Conservation (phyloP, 306 rosid species). For the Datisca glomerata region DNA sequence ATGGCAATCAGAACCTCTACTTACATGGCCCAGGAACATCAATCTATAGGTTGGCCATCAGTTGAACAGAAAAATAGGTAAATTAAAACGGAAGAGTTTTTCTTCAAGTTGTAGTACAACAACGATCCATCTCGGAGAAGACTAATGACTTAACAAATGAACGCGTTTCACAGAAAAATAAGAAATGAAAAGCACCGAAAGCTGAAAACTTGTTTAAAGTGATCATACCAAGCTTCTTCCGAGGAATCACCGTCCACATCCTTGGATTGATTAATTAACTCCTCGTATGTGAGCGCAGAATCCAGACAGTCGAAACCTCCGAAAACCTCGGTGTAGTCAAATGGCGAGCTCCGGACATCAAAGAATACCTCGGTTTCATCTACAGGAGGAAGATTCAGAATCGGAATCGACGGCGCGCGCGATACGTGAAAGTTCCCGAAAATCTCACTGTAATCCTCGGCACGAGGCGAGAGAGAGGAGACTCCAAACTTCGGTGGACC, state of each 20-base stretch:
- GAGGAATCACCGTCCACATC: slow-evolving; percentile 26
- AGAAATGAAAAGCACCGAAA: slow-evolving; percentile 8
- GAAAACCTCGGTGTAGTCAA: slow-evolving; percentile 73
- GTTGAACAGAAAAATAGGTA: no score
- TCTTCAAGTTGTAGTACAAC: no score
- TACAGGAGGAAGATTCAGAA: slow-evolving; percentile 65
- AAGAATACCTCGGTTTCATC: slow-evolving; percentile 50
- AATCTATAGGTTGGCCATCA: no score
- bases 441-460: slow-evolving; percentile 90
- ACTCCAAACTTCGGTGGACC: slow-evolving; percentile 69
- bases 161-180: slow-evolving; percentile 17
- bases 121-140: no score
- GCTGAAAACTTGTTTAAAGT: slow-evolving; percentile 1
- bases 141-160: no score
- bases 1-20: no score
- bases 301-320: slow-evolving; percentile 46
- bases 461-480: slow-evolving; percentile 62
- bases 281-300: slow-evolving; percentile 50
- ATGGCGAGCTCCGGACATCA: slow-evolving; percentile 46
- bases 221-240: slow-evolving; percentile 69
- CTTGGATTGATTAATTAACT: slow-evolving; percentile 33
- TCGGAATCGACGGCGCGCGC: slow-evolving; percentile 84
- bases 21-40: no score
- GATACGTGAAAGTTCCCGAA: slow-evolving; percentile 58
- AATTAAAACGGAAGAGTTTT: neutral